These are phyloP conservation scores for Hypoxylon sp. DNA, from an alignment of 2,329 filamentous ascomycete species.

Conservation along the genomic window DNA sequence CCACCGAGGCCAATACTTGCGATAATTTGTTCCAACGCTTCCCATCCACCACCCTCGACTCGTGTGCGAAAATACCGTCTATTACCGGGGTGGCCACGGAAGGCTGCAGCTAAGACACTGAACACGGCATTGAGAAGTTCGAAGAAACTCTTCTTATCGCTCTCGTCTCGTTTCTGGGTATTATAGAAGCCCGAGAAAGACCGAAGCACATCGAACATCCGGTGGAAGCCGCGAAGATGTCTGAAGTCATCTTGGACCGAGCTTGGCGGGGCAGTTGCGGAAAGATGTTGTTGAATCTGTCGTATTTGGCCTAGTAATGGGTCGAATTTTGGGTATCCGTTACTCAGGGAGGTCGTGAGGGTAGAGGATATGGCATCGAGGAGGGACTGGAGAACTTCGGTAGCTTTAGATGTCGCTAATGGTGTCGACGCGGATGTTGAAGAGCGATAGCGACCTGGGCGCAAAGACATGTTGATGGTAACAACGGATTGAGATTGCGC, in stretches of 20 bases:
- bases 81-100: constrained; percentile 88
- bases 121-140: constrained; percentile 79
- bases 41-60: constrained; percentile 84
- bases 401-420: constrained; percentile 71
- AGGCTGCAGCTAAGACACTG: constrained; percentile 79
- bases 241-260: constrained; percentile 84
- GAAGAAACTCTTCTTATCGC: constrained; percentile 77
- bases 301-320: constrained; percentile 71
- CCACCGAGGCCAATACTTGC: constrained; percentile 76
- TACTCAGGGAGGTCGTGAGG: constrained; percentile 52
- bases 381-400: constrained; percentile 70
- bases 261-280: constrained; percentile 63
- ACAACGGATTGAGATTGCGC: constrained; percentile 33
- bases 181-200: constrained; percentile 83
- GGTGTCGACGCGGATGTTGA: constrained; percentile 74
- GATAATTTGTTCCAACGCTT: constrained; percentile 80
- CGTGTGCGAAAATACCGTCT: constrained; percentile 85
- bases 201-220: constrained; percentile 77
- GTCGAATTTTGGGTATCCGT: constrained; percentile 65
- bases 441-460: constrained; percentile 72
- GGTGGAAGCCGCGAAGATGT: constrained; percentile 83
- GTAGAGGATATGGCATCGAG: constrained; percentile 64
- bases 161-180: constrained; percentile 70
- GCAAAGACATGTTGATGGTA: constrained; percentile 64
- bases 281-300: constrained; percentile 75